phyloP scores from a whole-genome alignment of 2,329 filamentous ascomycete genomes.

The Chaetomium globosum region DNA sequence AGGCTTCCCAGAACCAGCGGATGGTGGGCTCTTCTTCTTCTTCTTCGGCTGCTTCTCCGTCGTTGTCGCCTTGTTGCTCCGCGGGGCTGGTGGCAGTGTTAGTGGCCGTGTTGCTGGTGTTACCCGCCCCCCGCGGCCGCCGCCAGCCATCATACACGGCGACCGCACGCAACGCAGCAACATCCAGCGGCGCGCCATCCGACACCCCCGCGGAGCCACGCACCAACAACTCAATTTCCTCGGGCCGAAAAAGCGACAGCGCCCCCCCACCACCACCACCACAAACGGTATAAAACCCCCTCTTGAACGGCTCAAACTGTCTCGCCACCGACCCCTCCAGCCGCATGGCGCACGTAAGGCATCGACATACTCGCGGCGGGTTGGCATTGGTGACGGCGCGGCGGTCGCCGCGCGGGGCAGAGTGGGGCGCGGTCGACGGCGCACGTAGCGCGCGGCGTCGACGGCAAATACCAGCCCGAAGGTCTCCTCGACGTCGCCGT shows the following conservation, averaged over 20 bases:
- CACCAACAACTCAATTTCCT: constrained; percentile 88
- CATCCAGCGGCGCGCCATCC: constrained; percentile 74
- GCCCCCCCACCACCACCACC: constrained; percentile 47
- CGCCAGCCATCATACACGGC: constrained; percentile 81
- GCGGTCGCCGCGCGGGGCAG: constrained; percentile 70
- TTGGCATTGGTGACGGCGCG: constrained; percentile 82
- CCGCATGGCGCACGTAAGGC: constrained; percentile 77
- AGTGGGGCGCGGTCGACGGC: constrained; percentile 66
- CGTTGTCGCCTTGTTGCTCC: constrained; percentile 16
- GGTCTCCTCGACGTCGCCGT: constrained; percentile 74
- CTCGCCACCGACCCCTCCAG: constrained; percentile 76
- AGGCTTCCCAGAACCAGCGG: constrained; percentile 86
- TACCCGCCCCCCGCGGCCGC: no score
- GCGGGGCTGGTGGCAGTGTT: constrained; percentile 19
- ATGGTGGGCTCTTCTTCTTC: constrained; percentile 67
- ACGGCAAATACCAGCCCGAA: constrained; percentile 83
- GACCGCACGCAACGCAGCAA: constrained; percentile 72
- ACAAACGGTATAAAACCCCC: constrained; percentile 90
- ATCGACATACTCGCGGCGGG: constrained; percentile 80
- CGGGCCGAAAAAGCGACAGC: constrained; percentile 80
- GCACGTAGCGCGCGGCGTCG: constrained; percentile 76
- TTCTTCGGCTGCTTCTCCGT: constrained; percentile 38
- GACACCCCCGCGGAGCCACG: constrained; percentile 77
- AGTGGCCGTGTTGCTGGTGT: not conserved
- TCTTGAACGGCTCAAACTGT: constrained; percentile 91